A percentile compares a stretch with the other conserved stretches of the same genome.
Conservation (phyloP, 75 land plant species). For the Picea glauca region DNA sequence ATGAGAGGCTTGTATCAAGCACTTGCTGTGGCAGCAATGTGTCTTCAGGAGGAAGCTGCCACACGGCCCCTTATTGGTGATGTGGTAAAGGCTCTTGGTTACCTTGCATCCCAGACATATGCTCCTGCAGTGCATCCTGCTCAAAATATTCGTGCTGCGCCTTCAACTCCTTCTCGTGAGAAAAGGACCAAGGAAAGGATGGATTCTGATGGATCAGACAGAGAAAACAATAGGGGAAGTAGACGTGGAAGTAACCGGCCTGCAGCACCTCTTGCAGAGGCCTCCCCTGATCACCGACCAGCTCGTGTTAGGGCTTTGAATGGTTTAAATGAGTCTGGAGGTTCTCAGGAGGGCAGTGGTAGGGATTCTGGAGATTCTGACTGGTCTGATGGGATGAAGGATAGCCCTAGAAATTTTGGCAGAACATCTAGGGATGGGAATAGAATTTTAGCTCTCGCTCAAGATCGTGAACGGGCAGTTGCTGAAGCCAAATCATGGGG, state of each 20-base stretch:
- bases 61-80: slow-evolving; percentile 68
- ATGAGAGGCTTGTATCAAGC: slow-evolving; percentile 72
- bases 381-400: slow-evolving; percentile 29
- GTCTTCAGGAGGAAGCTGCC: slow-evolving; percentile 68
- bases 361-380: slow-evolving; percentile 49
- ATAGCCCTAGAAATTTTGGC: slow-evolving; percentile 43
- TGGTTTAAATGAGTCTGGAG: slow-evolving; percentile 23
- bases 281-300: slow-evolving; percentile 30
- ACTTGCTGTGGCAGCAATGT: slow-evolving; percentile 81
- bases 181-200: background rate
- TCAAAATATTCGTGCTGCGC: slow-evolving; percentile 39
- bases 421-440: slow-evolving; percentile 30
- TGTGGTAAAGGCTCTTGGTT: slow-evolving; percentile 75
- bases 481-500: slow-evolving; percentile 90
- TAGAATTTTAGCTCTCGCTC: slow-evolving; percentile 4
- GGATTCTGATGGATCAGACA: slow-evolving; percentile 6
- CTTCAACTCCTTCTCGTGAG: slow-evolving; percentile 25
- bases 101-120: slow-evolving; percentile 69
- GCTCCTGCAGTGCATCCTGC: slow-evolving; percentile 45
- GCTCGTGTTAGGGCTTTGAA: slow-evolving; percentile 15
- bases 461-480: slow-evolving; percentile 62
- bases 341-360: slow-evolving; percentile 48
- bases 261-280: slow-evolving; percentile 7
- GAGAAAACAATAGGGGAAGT: background rate
- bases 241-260: slow-evolving; percentile 16